Conservation (phyloP, 352 stramenopile species). For the Phytophthora capsici region DNA sequence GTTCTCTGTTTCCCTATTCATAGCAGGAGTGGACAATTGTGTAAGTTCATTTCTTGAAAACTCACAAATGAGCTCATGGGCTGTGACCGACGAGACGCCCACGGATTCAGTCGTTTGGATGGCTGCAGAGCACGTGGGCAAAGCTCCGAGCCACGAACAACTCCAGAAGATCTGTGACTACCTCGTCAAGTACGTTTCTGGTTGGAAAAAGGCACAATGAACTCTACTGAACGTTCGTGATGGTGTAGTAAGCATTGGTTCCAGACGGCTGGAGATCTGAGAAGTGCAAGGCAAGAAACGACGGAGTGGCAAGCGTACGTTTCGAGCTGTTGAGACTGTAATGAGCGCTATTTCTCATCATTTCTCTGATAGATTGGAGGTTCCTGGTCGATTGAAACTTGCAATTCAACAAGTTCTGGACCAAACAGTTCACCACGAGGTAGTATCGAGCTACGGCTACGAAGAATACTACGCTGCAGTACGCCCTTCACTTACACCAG, state of each 20-base stretch:
- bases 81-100: constrained; percentile 40
- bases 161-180: constrained; percentile 69
- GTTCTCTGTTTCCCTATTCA: constrained; percentile 24
- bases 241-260: constrained; percentile 68
- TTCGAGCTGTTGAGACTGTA: background rate
- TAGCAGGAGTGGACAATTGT: constrained; percentile 4
- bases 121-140: constrained; percentile 64
- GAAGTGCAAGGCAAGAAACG: constrained; percentile 42
- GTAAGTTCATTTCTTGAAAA: constrained; percentile 12
- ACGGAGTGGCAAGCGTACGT: constrained; percentile 67
- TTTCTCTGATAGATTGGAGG: constrained; percentile 42
- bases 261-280: constrained; percentile 63
- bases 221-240: constrained; percentile 10
- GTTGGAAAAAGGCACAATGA: background rate
- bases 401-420: constrained; percentile 70
- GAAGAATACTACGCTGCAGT: constrained; percentile 36
- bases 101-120: constrained; percentile 56
- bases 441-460: constrained; percentile 22
- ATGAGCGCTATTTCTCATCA: background rate
- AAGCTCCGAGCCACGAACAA: constrained; percentile 49
- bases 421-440: constrained; percentile 22
- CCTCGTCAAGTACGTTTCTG: constrained; percentile 49
- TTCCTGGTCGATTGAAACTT: constrained; percentile 67
- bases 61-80: constrained; percentile 28
- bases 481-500: constrained; percentile 18